These are phyloP conservation scores for Cucumis melo DNA, from an alignment of 306 rosid species.

Conservation along the genomic window DNA sequence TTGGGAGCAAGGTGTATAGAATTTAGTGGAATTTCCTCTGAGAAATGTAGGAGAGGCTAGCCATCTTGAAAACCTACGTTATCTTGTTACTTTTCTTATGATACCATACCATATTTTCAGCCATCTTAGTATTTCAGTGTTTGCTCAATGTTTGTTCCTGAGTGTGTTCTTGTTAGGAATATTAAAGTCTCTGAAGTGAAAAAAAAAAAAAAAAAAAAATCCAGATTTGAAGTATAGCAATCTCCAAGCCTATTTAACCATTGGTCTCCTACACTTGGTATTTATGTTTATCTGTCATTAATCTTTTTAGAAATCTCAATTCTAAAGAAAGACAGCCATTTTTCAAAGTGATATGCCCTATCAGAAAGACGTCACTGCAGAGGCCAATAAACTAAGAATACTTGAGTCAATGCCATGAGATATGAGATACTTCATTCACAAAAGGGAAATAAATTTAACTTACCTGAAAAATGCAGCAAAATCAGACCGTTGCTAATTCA, in stretches of 20 bases:
- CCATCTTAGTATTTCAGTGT: too few relatives aligned
- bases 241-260: background rate
- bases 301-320: background rate
- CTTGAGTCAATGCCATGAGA: background rate
- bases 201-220: too few relatives aligned
- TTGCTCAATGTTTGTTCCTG: too few relatives aligned
- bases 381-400: background rate
- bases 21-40: too few relatives aligned
- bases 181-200: background rate
- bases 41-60: too few relatives aligned
- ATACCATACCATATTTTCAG: too few relatives aligned
- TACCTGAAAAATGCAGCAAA: constrained; percentile 11
- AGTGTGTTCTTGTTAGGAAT: background rate
- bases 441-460: background rate
- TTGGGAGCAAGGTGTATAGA: too few relatives aligned
- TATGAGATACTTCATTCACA: background rate
- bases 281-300: background rate
- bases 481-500: constrained; percentile 10
- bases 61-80: too few relatives aligned
- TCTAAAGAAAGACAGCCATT: background rate
- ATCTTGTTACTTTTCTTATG: too few relatives aligned
- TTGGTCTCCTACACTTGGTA: background rate
- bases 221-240: background rate
- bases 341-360: background rate
- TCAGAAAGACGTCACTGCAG: background rate